Conservation (phyloP, 2,329 filamentous ascomycete species). For the Lecanicillium sp. region DNA sequence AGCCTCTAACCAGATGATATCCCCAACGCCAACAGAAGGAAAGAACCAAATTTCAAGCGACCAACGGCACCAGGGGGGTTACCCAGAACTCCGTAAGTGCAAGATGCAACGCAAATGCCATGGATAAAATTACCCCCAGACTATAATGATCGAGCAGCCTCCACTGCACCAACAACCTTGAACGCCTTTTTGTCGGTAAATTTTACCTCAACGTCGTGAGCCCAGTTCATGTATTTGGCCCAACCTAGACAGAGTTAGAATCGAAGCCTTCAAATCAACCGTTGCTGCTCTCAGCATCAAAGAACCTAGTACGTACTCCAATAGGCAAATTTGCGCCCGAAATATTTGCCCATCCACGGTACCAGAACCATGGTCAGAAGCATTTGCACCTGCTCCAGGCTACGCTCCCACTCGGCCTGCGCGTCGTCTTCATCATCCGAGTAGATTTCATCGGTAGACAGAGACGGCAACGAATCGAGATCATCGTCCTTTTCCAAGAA, state of each 20-base stretch:
- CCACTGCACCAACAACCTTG: constrained; percentile 56
- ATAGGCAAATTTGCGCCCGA: constrained; percentile 90
- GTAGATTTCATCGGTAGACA: constrained; percentile 50
- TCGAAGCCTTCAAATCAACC: not conserved
- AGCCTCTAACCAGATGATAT: not conserved
- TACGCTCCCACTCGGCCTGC: constrained; percentile 91
- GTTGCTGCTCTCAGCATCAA: not conserved
- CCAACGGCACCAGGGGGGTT: not conserved
- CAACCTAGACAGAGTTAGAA: constrained; percentile 55
- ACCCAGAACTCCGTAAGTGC: not conserved
- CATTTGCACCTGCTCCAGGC: constrained; percentile 86
- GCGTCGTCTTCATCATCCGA: constrained; percentile 70
- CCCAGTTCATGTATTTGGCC: constrained; percentile 92
- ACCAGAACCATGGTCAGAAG: constrained; percentile 91
- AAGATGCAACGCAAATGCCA: not conserved
- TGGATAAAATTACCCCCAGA: not conserved
- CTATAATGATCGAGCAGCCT: constrained; percentile 52
- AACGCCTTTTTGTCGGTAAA: constrained; percentile 59
- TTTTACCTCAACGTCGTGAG: constrained; percentile 69
- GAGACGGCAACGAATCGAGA: constrained; percentile 58
- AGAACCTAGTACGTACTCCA: constrained; percentile 63
- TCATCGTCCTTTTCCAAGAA: constrained; percentile 50
- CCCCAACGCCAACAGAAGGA: constrained; percentile 4
- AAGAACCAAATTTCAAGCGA: not conserved
- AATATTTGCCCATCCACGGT: constrained; percentile 89